phyloP scores from a whole-genome alignment of 2,329 filamentous ascomycete species.

The Pseudocercospora musae region DNA sequence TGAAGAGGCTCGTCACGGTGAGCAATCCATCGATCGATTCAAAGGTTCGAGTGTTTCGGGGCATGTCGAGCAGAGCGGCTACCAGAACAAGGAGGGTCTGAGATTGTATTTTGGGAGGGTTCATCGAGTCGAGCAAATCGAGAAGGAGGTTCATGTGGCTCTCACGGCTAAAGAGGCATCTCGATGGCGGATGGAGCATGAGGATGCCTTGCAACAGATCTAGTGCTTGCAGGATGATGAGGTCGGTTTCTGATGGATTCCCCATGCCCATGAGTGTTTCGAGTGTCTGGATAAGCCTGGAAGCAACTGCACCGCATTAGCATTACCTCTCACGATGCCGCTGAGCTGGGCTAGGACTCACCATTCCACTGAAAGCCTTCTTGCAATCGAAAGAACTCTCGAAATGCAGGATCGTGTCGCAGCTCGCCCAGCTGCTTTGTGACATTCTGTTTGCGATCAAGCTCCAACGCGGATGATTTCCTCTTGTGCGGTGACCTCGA shows the following conservation, averaged over 20 bases:
- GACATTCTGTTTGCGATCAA: constrained; percentile 27
- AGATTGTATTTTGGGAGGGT: constrained; percentile 88
- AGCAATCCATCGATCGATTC: constrained; percentile 88
- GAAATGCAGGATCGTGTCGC: constrained; percentile 79
- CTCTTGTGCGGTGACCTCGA: constrained; percentile 35
- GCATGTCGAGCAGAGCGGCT: constrained; percentile 79
- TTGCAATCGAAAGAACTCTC: constrained; percentile 94
- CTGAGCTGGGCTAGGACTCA: constrained; percentile 33
- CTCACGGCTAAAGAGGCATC: constrained; percentile 80
- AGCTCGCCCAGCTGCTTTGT: constrained; percentile 67
- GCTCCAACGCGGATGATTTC: constrained; percentile 37
- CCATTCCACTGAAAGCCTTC: constrained; percentile 97
- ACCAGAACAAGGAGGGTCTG: constrained; percentile 87
- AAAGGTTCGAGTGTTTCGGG: constrained; percentile 85
- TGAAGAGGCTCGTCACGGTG: constrained; percentile 89
- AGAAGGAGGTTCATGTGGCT: constrained; percentile 96
- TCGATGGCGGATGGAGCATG: constrained; percentile 84
- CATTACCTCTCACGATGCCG: neutral
- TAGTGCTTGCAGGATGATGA: constrained; percentile 82
- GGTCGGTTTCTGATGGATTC: constrained; percentile 76
- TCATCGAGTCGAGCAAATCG: constrained; percentile 85
- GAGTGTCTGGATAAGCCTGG: constrained; percentile 78
- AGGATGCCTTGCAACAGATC: constrained; percentile 86
- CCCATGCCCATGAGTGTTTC: constrained; percentile 82
- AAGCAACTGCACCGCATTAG: constrained; percentile 57